These are phyloP conservation scores for Geotrichum australiense DNA, from an alignment of 1,139 yeast genomes.

Conservation along the genomic window DNA sequence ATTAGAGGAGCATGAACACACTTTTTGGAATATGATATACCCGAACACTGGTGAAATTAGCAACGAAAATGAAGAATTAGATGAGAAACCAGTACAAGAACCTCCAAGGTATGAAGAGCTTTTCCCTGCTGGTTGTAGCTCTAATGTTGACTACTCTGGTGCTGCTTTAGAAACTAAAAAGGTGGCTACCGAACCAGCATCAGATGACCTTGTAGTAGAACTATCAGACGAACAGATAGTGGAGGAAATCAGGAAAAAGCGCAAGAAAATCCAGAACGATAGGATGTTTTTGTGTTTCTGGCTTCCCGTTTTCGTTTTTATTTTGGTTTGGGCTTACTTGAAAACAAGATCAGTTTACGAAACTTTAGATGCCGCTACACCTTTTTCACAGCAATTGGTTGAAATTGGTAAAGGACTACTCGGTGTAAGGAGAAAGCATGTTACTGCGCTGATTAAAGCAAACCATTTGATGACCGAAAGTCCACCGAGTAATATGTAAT, in stretches of 20 bases:
- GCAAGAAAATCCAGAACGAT: conserved; percentile 66
- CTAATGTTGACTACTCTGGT: conserved; percentile 36
- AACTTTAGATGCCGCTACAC: conserved; percentile 10
- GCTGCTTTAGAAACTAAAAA: conserved; percentile 23
- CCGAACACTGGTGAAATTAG: conserved; percentile 13
- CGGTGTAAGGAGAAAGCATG: conserved; percentile 7
- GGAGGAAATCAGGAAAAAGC: conserved; percentile 26
- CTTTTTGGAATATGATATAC: conserved; percentile 10
- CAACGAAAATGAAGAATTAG: conserved; percentile 2
- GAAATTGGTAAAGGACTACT: conserved; percentile 3
- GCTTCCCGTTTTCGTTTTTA: conserved; percentile 31
- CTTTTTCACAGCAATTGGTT: conserved; percentile 17
- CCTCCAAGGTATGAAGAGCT: conserved; percentile 74
- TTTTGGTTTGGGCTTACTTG: conserved; percentile 26
- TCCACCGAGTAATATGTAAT: too few relatives aligned
- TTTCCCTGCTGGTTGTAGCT: conserved; percentile 54
- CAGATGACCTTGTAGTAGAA: conserved; percentile 16
- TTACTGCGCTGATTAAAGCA: too few relatives aligned
- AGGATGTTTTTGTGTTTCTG: conserved; percentile 82
- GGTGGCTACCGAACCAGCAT: conserved; percentile 23
- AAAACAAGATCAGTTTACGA: conserved; percentile 9
- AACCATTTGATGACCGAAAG: too few relatives aligned
- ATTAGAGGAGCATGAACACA: conserved; percentile 5
- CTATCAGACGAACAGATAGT: conserved; percentile 26
- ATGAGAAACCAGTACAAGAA: conserved; percentile 20